Evolutionary conservation across 73 alveolate species (phyloP).

Genomic region (Tetrahymena malaccensis): DNA sequence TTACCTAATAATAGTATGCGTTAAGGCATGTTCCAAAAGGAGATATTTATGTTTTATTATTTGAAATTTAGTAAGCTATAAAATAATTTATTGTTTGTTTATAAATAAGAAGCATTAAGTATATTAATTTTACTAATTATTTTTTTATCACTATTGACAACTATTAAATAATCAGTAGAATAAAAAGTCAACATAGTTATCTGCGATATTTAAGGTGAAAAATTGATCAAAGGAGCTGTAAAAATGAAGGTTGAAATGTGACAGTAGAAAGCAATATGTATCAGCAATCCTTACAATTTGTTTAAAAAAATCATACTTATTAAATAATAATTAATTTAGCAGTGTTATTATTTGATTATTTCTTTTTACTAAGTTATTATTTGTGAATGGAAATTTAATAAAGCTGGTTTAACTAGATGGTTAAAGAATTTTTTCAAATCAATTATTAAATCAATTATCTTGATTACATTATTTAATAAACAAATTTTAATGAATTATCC

Average conservation of each 20-base stretch:
- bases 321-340: no score
- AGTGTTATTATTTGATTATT: no score
- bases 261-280: no score
- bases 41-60: no score
- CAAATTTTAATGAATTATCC: not conserved
- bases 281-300: not conserved
- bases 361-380: no score
- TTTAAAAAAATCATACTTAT: not conserved
- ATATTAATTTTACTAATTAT: not conserved
- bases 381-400: no score
- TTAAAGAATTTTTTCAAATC: not conserved
- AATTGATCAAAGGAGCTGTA: not conserved
- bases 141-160: not conserved
- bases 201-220: not conserved
- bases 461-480: not conserved
- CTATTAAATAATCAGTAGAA: not conserved
- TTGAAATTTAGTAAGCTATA: not conserved
- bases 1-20: not conserved
- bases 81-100: no score
- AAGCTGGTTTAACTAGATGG: not conserved
- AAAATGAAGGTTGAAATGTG: not conserved
- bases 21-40: not conserved
- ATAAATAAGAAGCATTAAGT: no score
- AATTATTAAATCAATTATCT: no score
- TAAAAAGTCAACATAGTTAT: not conserved